Evolutionary conservation across 208 protist genomes (phyloP), one percentile per base, ranked within the genome.

Genomic region (Acanthamoeba royreba): DNA sequence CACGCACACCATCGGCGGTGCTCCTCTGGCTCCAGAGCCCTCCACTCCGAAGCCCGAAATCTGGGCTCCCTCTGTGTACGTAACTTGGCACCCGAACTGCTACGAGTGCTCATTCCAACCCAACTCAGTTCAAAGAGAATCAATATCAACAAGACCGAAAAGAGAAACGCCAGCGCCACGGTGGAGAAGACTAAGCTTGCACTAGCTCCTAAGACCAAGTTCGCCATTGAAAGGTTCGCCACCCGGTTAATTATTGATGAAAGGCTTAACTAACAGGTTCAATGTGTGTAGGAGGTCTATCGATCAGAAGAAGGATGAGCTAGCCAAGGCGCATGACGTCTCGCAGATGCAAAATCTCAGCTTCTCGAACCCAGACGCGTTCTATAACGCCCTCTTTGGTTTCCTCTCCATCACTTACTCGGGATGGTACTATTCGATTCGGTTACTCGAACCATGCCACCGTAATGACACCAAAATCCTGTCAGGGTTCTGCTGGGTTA

Each of bases 241-340:
- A n/a, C n/a, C n/a, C n/a, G n/a, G n/a, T n/a, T n/a, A n/a, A n/a
- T n/a, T n/a, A n/a, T n/a, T n/a, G n/a, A n/a, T n/a, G n/a, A n/a
- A n/a, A n/a, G n/a, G n/a, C n/a, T n/a, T n/a, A n/a, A n/a, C n/a
- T n/a, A n/a, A n/a, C n/a, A n/a, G n/a, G n/a, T n/a, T n/a, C n/a
- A n/a, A n/a, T n/a, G n/a, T 79, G 31, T 79, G 15, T n/a, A 86
- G 46, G 19, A 22, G 77, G 17, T 86, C 77, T 3, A 35, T 55
- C 77, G 40, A 47, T 5, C 40, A 86, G 77, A 86, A 55, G 77
- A 52, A 35, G 77, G 77, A 47, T 35, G 40, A 47, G 45, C 31
- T 86, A 45, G 77, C 77, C 43, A 86, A 86, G 77, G 33, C 46
- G 25, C 77, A 86, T 38, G 77, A 86, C 42, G 77, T 86, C n/a